A percentile compares a stretch with the other conserved stretches of the same genome.
These are phyloP conservation scores for Diatrype stigma DNA, from an alignment of 2,329 filamentous ascomycete species.

Conservation along the genomic window DNA sequence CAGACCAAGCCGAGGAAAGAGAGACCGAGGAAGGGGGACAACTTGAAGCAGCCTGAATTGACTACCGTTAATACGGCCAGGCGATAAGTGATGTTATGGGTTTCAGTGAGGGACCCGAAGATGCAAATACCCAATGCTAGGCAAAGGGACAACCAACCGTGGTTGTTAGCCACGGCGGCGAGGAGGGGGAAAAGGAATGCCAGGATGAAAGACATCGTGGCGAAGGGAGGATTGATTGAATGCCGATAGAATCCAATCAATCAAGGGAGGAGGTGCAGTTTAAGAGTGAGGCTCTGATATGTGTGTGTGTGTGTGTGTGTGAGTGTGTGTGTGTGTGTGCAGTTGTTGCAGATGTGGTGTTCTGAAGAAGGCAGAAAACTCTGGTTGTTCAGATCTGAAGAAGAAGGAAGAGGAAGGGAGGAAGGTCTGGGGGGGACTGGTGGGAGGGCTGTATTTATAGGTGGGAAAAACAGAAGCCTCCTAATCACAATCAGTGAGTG, in stretches of 20 bases:
- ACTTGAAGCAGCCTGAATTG: constrained; percentile 3
- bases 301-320: background rate
- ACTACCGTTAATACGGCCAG: background rate
- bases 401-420: background rate
- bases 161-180: background rate
- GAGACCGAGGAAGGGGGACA: constrained; percentile 2
- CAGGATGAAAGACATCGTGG: background rate
- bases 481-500: too few species aligned
- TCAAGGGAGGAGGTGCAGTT: background rate
- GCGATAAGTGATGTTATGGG: background rate
- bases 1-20: background rate
- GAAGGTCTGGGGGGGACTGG: too few species aligned
- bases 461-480: too few species aligned
- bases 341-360: background rate
- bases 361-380: background rate
- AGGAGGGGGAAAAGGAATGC: background rate
- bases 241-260: background rate
- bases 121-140: background rate
- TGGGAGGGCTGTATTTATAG: too few species aligned
- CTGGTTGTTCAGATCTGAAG: constrained; percentile 1
- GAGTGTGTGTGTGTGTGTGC: background rate
- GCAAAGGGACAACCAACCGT: background rate
- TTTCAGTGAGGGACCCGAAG: constrained; percentile 1
- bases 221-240: background rate
- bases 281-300: too few species aligned